Base-by-base conservation (phyloP, 441 rosid species). In the Arabidopsis hybrid region DNA sequence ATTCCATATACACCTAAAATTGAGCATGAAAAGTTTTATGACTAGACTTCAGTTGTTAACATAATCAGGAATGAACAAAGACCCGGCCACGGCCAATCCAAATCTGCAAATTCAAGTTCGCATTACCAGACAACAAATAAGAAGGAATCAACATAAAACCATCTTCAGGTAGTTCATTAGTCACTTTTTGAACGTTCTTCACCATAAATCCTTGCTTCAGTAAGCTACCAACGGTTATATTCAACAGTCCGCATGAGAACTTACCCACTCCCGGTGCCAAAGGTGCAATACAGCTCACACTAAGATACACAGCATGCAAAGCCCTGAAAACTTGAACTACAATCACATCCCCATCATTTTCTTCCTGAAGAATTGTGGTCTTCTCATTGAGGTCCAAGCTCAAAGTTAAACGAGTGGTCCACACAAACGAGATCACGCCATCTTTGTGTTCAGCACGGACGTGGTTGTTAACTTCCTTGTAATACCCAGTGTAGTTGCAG, bases 401-500 rank as follows among this genome's bases (percentile, higher is more conserved):
- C n/a, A 70, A 9, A 2, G 13, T 13, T 34, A 50, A 4, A 13
- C 26, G 14, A 26, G 4, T n/a, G 16, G 18, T 43, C 71, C 69
- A 77, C 51, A 62, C 13, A 1, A 42, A 55, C 75, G 39, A 21
- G 5, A 71, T 21, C 0, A 65, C 39, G 0, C 56, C 42, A 26
- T 62, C 60, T 39, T 35, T 62, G 77, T 89, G 91, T 46, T 69
- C 65, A 34, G 1, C 43, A 4, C 72, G 36, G 17, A 83, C 75
- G 72, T 90, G 93, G 32, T 72, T 51, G 63, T 67, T 73, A 21
- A 88, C 56, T 49, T 80, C 81, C 74, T 72, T 78, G 47, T 75
- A 60, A 3, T 88, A 79, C 59, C 81, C 86, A 21, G 73, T 31
- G 73, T 75, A 86, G 58, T 42, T 40, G 79, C 93, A 89, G 60